Evolutionary conservation across 257 asterid genomes (phyloP).

Genomic region (Phtheirospermum japonicum): DNA sequence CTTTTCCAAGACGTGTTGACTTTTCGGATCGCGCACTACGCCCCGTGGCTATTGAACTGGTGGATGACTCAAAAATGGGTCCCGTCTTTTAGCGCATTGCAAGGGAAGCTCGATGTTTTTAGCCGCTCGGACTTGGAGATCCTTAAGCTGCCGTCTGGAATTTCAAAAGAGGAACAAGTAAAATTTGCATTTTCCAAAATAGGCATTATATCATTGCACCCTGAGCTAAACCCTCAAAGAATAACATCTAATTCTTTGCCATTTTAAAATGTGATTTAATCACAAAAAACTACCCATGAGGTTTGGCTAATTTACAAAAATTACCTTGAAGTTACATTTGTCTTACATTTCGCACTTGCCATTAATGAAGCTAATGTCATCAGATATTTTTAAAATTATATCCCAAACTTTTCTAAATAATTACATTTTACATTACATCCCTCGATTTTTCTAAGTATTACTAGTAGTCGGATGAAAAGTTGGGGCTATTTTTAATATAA

Average conservation of each 20-base stretch:
- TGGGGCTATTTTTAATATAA: neutral
- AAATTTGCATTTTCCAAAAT: neutral
- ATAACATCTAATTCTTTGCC: neutral
- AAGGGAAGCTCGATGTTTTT: conserved; percentile 45
- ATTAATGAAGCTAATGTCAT: neutral
- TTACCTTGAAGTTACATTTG: neutral
- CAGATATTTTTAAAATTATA: neutral
- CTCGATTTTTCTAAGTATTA: neutral
- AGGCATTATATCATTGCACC: neutral
- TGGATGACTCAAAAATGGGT: conserved; percentile 91
- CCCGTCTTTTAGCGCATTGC: conserved; percentile 47
- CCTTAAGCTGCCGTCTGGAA: conserved; percentile 37
- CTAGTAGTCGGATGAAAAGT: neutral
- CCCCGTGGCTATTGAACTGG: conserved; percentile 79
- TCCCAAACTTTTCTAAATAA: neutral
- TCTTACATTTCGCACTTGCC: neutral
- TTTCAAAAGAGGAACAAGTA: conserved; percentile 62
- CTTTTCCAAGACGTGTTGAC: conserved; percentile 50
- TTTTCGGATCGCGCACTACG: conserved; percentile 55
- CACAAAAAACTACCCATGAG: too few relatives aligned
- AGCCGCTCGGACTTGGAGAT: conserved; percentile 58
- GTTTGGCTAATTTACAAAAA: neutral
- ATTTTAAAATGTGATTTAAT: too few relatives aligned
- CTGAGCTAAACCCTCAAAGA: neutral
- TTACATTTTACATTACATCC: neutral